Evolutionary conservation across 2,329 filamentous ascomycete species (phyloP).

Genomic region (Metarhizium humberi): DNA sequence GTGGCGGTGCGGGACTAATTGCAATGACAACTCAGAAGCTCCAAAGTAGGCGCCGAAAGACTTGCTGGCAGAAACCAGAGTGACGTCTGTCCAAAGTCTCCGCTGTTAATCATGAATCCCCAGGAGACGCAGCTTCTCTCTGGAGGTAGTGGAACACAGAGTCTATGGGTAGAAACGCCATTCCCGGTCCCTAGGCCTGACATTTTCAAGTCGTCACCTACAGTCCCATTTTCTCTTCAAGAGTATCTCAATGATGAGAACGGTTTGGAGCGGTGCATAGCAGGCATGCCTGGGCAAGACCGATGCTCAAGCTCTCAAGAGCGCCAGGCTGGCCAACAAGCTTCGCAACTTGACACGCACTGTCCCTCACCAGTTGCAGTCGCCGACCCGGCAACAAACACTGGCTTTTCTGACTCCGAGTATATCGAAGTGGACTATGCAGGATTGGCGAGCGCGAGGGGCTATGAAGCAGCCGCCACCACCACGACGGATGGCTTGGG

Average conservation of each 20-base stretch:
- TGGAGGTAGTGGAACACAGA: neutral
- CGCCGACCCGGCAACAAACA: neutral
- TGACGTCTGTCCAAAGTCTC: neutral
- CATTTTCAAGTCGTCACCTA: neutral
- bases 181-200: neutral
- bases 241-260: conserved; percentile 4
- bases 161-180: neutral
- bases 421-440: neutral
- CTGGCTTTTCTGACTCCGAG: neutral
- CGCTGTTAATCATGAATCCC: neutral
- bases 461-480: neutral
- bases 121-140: neutral
- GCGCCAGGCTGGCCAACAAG: neutral
- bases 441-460: neutral
- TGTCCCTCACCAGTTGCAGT: neutral
- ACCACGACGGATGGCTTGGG: neutral
- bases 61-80: no score
- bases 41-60: neutral
- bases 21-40: neutral
- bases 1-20: neutral
- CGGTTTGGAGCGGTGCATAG: neutral
- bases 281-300: neutral
- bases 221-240: conserved; percentile 1
- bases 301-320: neutral
- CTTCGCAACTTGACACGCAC: neutral